Conservation (phyloP, 257 asterid genomes). For the Solanum sejunctum region DNA sequence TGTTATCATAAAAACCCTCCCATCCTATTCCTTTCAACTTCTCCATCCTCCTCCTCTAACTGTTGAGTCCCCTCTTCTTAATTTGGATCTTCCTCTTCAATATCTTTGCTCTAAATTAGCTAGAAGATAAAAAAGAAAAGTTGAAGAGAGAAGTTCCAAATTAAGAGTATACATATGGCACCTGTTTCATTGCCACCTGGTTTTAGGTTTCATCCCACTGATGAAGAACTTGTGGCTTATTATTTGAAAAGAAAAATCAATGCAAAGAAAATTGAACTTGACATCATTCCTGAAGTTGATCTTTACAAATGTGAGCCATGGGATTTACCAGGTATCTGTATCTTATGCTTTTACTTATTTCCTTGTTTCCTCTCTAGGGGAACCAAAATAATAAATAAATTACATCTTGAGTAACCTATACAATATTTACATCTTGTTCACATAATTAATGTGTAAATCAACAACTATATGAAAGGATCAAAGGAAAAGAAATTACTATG, state of each 20-base stretch:
- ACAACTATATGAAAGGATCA: background rate
- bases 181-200: constrained; percentile 98
- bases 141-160: background rate
- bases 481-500: background rate
- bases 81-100: constrained; percentile 4
- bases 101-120: constrained; percentile 1
- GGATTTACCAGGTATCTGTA: constrained; percentile 80
- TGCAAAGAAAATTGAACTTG: constrained; percentile 75
- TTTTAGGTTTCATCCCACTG: constrained; percentile 94
- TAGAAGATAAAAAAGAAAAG: background rate
- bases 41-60: constrained; percentile 7
- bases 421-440: background rate
- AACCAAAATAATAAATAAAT: background rate
- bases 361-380: background rate
- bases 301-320: constrained; percentile 99
- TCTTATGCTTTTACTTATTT: background rate
- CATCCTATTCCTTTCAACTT: background rate
- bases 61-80: constrained; percentile 10
- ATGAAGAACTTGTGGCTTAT: constrained; percentile 93
- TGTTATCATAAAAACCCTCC: background rate
- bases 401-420: background rate
- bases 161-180: constrained; percentile 29
- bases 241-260: constrained; percentile 88
- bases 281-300: constrained; percentile 92
- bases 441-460: background rate